Evolutionary conservation across 139 green algal species (phyloP).

Genomic region (Chlorella sp.): DNA sequence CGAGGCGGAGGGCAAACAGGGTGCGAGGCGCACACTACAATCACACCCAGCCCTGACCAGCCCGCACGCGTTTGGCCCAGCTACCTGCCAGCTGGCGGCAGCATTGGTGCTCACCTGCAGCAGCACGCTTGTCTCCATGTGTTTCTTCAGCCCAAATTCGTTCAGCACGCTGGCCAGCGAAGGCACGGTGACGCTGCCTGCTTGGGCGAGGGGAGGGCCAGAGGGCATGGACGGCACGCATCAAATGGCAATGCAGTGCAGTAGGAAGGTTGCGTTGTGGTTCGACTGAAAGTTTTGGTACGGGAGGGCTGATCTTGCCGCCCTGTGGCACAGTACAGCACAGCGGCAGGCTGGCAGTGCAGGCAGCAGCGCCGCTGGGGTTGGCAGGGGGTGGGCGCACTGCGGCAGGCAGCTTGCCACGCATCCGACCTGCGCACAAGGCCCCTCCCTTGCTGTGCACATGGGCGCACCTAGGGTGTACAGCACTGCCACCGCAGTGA

Average conservation of each 20-base stretch:
- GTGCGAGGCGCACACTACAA: background rate
- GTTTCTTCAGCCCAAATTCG: conserved; percentile 93
- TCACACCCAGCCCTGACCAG: background rate
- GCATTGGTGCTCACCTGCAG: no score
- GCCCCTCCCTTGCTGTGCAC: background rate
- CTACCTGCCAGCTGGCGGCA: no score
- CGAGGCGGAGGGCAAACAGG: no score
- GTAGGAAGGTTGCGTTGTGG: no score
- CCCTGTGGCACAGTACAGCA: no score
- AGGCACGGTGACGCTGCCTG: conserved; percentile 84
- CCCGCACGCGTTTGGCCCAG: no score
- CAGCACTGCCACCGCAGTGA: conserved; percentile 54
- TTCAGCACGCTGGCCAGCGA: conserved; percentile 94
- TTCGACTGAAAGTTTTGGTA: no score
- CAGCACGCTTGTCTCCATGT: conserved; percentile 97
- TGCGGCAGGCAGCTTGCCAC: background rate
- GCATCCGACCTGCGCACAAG: background rate
- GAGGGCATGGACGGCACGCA: background rate
- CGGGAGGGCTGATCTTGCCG: no score
- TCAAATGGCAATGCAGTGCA: background rate
- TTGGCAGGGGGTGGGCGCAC: background rate
- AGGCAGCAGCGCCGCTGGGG: background rate
- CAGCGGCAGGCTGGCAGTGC: background rate
- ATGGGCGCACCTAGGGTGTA: conserved; percentile 69
- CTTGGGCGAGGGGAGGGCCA: background rate